Percentiles rank a stretch among this genome's conserved stretches.
Evolutionary conservation across 176 grass and related monocot genomes (phyloP).

Genomic region (Stipa capillata): DNA sequence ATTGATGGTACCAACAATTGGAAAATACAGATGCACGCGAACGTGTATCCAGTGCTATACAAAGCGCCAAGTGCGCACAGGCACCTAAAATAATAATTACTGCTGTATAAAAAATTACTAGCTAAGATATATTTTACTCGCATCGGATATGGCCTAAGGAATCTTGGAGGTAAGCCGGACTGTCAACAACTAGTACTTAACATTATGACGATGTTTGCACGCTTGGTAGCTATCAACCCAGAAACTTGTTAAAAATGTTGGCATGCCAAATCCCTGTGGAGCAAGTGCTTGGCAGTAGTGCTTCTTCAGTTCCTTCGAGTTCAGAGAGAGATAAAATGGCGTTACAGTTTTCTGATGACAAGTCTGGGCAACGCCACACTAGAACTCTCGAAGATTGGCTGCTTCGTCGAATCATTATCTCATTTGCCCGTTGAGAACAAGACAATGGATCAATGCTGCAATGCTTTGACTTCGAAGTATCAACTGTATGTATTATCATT

Average conservation of each 20-base stretch:
- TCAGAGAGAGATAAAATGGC: neutral
- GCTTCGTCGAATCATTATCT: neutral
- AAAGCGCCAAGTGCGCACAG: too few species aligned
- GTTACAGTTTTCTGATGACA: neutral
- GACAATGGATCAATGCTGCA: neutral
- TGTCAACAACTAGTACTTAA: neutral
- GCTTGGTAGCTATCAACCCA: neutral
- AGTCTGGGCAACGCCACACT: neutral
- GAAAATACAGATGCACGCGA: neutral
- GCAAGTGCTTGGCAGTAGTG: neutral
- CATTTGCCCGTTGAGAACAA: neutral
- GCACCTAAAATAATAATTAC: neutral
- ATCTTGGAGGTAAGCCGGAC: neutral
- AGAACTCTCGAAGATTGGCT: neutral
- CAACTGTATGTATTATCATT: neutral
- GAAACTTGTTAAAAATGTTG: neutral
- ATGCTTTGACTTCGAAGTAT: neutral
- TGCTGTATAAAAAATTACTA: neutral
- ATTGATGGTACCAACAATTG: neutral
- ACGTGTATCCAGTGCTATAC: too few species aligned
- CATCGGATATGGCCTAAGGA: neutral
- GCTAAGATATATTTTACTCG: neutral
- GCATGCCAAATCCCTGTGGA: neutral
- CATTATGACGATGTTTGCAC: constrained; percentile 17
- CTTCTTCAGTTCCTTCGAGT: neutral